Evolutionary conservation across 1,284 basidiomycete genomes (phyloP), one percentile per base, ranked within the genome.

Genomic region (Rhodotorula sp.): DNA sequence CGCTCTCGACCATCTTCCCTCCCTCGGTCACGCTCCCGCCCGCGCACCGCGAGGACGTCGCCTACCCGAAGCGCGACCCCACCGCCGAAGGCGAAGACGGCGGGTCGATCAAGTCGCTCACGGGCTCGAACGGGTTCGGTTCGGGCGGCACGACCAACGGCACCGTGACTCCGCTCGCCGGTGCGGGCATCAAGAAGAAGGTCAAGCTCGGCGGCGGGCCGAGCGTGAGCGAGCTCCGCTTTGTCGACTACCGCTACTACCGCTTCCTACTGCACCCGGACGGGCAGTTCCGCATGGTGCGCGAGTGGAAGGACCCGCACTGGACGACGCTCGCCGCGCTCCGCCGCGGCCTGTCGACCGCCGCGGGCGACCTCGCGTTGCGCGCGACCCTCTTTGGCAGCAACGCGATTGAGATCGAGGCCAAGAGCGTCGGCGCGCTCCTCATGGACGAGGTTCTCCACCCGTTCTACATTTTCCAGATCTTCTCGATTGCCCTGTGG

Each of bases 391-490:
- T 99, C 42, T 99, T 98, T 81, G 94, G 92, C 7, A 83, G 84
- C 45, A 99, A 99, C 80, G 84, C 90, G 64, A 92, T 99, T 74
- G 92, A 99, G 78, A 92, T 99, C 64, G 89, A 91, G 77, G 91
- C 88, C 21, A 97, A 97, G 82, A 90, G 91, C 0, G 88, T 90
- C 1, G 75, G 88, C n/a, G 85, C 88, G 41, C 86, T 99, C 3
- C 85, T 99, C 17, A 84, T 98, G 54, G 94, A 99, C 78, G 97
- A 97, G 86, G 93, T 93, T 63, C 90, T 97, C 48, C 94, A 97
- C 80, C 94, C 94, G 1, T 97, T 97, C 83, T 97, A 97, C 80
- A 91, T 99, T 68, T 99, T 99, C 81, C 97, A 99, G 86, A 90
- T 99, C 76, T 94, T 94, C 61, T 97, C 93, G 73, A 92, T 99